These are phyloP conservation scores for Eimeria sp. DNA, from an alignment of 169 alveolate species.

Conservation along the genomic window DNA sequence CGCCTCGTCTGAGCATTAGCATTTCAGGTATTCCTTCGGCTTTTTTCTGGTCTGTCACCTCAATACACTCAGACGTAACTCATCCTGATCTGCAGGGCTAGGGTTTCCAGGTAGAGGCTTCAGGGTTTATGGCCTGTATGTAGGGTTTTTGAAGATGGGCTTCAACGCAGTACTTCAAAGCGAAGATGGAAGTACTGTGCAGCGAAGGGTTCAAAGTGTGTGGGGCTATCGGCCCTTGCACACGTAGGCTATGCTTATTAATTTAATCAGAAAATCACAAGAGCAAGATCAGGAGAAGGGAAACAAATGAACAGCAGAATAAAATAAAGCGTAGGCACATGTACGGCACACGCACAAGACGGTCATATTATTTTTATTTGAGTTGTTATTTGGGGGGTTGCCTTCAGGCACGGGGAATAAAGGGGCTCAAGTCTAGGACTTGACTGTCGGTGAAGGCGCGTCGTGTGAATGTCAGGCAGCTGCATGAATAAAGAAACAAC, in stretches of 20 bases:
- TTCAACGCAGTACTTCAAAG: too few species aligned
- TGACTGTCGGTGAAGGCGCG: constrained; percentile 97
- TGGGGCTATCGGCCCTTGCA: constrained; percentile 85
- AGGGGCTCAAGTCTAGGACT: constrained; percentile 97
- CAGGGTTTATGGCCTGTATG: neutral
- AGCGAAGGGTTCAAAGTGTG: constrained; percentile 86
- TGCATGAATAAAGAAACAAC: constrained; percentile 98
- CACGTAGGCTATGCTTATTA: constrained; percentile 8
- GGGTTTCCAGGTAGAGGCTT: neutral
- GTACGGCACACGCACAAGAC: too few species aligned
- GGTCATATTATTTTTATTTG: neutral
- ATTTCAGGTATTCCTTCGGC: neutral
- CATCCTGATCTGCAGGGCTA: neutral
- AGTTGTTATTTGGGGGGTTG: neutral
- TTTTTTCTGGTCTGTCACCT: neutral
- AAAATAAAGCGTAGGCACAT: neutral
- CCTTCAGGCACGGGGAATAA: constrained; percentile 79
- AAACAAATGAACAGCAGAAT: neutral
- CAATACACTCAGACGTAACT: neutral
- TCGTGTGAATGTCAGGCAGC: constrained; percentile 95
- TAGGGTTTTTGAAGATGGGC: constrained; percentile 98
- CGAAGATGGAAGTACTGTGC: constrained; percentile 94
- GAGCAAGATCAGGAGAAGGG: neutral
- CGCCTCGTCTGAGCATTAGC: neutral
- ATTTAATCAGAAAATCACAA: neutral